These are phyloP conservation scores for Epichloe gansuensis DNA, from an alignment of 2,329 filamentous ascomycete genomes.

Conservation along the genomic window DNA sequence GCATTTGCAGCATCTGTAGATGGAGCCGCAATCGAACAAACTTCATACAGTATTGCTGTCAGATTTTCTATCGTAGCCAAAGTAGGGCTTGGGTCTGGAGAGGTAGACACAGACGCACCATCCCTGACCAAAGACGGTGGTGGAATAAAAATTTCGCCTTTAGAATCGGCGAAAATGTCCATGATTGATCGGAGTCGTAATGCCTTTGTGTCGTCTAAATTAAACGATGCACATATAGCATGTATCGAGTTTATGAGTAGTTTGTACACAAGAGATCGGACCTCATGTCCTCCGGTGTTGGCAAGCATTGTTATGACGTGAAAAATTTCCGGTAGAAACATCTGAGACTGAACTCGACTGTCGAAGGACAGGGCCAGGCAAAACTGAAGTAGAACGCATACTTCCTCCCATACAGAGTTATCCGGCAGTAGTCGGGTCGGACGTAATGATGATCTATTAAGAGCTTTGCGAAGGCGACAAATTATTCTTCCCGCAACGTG, in stretches of 20 bases:
- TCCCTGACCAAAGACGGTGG: conserved; percentile 35
- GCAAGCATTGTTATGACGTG: conserved; percentile 60
- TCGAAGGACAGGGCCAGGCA: conserved; percentile 57
- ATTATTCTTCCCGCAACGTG: conserved; percentile 52
- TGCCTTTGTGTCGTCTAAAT: conserved; percentile 45
- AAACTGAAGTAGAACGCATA: conserved; percentile 54
- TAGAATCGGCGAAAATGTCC: conserved; percentile 46
- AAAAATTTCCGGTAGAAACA: conserved; percentile 57
- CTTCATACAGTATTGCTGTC: conserved; percentile 49
- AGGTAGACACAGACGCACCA: conserved; percentile 40
- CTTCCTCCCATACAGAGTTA: conserved; percentile 57
- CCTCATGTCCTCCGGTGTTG: conserved; percentile 47
- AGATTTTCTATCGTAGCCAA: conserved; percentile 48
- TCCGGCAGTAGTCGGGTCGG: conserved; percentile 55
- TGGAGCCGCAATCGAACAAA: conserved; percentile 50
- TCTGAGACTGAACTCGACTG: conserved; percentile 52
- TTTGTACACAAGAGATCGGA: conserved; percentile 48
- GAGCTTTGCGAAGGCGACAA: conserved; percentile 51
- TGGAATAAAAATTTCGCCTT: conserved; percentile 44
- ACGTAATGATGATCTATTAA: conserved; percentile 54
- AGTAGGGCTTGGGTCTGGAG: conserved; percentile 39
- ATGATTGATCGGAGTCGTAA: conserved; percentile 44
- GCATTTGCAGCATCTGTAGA: conserved; percentile 53
- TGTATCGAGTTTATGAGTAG: conserved; percentile 56
- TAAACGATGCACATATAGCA: conserved; percentile 54